A percentile compares a stretch with the other conserved stretches of the same genome.
Conservation (phyloP, 371 early-diverging fungal genomes). For the Dinochytrium kinnereticum region DNA sequence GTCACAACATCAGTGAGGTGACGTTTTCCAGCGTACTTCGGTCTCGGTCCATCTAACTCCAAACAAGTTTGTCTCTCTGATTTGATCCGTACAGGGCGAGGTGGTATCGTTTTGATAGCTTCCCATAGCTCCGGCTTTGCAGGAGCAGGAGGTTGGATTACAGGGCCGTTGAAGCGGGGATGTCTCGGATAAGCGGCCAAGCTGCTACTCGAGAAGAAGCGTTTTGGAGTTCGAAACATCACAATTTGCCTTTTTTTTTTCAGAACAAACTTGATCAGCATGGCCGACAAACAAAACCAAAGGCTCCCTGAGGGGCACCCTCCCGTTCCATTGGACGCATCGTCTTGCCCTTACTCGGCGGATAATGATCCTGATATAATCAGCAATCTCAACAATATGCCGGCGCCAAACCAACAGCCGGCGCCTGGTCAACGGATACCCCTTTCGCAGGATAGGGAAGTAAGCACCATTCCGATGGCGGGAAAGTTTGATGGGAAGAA, state of each 20-base stretch:
- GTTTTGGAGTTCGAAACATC: neutral
- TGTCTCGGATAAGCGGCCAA: neutral
- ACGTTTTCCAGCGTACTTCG: slow-evolving; percentile 13
- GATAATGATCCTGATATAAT: slow-evolving; percentile 54
- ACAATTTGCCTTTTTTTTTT: neutral
- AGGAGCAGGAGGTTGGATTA: neutral
- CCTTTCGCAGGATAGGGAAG: slow-evolving; percentile 67
- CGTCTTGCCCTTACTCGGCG: slow-evolving; percentile 40
- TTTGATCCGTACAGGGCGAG: too few relatives aligned
- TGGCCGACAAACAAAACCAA: neutral
- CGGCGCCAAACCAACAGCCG: slow-evolving; percentile 66
- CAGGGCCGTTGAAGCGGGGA: neutral
- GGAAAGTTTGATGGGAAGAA: slow-evolving; percentile 42
- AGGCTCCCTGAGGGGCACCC: slow-evolving; percentile 33
- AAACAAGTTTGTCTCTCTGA: too few relatives aligned
- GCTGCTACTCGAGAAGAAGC: neutral
- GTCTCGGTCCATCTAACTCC: neutral
- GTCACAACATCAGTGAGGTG: slow-evolving; percentile 43
- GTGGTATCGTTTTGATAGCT: too few relatives aligned
- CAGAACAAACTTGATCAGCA: neutral
- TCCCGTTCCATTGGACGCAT: slow-evolving; percentile 28
- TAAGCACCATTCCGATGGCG: slow-evolving; percentile 73
- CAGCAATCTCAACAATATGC: slow-evolving; percentile 79
- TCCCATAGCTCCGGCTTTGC: neutral
- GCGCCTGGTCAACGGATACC: slow-evolving; percentile 59